These are phyloP conservation scores for Periglandula ipomoeae DNA, from an alignment of 2,329 filamentous ascomycete genomes.

Conservation along the genomic window DNA sequence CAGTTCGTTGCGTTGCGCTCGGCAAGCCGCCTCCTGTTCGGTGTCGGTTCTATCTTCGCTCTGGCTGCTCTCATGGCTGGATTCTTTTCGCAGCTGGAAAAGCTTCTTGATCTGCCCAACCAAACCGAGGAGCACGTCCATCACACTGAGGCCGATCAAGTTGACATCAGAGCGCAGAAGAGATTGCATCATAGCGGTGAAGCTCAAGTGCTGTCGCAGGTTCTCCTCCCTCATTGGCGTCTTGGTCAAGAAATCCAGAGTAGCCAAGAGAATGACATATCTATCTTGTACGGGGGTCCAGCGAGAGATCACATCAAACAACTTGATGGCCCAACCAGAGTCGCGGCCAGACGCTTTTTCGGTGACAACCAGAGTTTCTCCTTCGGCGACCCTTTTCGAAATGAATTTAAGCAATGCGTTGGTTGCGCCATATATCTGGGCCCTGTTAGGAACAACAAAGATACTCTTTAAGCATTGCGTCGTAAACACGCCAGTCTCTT, in stretches of 20 bases:
- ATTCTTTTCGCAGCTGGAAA: slow-evolving; percentile 51
- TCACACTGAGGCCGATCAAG: slow-evolving; percentile 89
- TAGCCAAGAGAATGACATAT: slow-evolving; percentile 77
- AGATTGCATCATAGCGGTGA: slow-evolving; percentile 71
- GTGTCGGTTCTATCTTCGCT: slow-evolving; percentile 26
- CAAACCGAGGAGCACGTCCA: slow-evolving; percentile 83
- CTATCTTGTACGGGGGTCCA: slow-evolving; percentile 94
- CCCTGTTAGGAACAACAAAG: slow-evolving; percentile 71
- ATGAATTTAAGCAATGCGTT: slow-evolving; percentile 67
- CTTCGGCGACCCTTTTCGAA: slow-evolving; percentile 44
- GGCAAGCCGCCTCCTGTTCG: slow-evolving; percentile 22
- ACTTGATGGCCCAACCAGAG: slow-evolving; percentile 68
- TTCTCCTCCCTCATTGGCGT: slow-evolving; percentile 61
- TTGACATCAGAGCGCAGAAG: slow-evolving; percentile 83
- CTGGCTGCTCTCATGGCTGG: slow-evolving; percentile 19
- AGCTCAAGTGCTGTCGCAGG: slow-evolving; percentile 62
- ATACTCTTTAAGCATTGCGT: slow-evolving; percentile 81
- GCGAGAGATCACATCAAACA: slow-evolving; percentile 70
- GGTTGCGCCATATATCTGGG: slow-evolving; percentile 73
- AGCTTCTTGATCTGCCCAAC: slow-evolving; percentile 75
- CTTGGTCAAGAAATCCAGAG: slow-evolving; percentile 65
- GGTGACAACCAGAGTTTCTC: slow-evolving; percentile 43
- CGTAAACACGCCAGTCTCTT: slow-evolving; percentile 77
- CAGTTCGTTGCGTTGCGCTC: slow-evolving; percentile 50
- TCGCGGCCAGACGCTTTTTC: slow-evolving; percentile 33